Evolutionary conservation across 2,329 filamentous ascomycete genomes (phyloP).

Genomic region (Uncinocarpus reesii): DNA sequence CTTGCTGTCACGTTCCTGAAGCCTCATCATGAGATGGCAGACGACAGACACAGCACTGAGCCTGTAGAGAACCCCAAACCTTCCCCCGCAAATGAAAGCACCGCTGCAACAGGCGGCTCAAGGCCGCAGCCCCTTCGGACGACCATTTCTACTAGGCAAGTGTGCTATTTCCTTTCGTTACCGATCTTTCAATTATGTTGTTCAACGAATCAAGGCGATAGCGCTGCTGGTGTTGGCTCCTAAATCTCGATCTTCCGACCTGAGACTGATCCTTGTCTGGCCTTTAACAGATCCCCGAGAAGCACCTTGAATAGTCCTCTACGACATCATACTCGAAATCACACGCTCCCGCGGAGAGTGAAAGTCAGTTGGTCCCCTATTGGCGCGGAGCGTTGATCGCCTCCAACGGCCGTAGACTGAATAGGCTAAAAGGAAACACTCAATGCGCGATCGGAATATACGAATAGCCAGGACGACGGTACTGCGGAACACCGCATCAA

Average conservation of each 20-base stretch:
- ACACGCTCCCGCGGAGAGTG: conserved; percentile 51
- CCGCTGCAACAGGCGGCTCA: not conserved
- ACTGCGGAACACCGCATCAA: conserved; percentile 78
- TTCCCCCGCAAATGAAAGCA: conserved; percentile 5
- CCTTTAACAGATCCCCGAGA: conserved; percentile 11
- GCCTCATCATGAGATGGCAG: conserved; percentile 12
- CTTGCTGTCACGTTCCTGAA: not conserved
- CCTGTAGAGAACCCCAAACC: not conserved
- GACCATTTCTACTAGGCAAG: not conserved
- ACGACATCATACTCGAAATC: conserved; percentile 45
- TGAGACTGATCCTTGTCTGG: conserved; percentile 1
- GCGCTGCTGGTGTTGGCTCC: no score
- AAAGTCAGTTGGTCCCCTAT: conserved; percentile 42
- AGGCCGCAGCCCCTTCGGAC: conserved; percentile 7
- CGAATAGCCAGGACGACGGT: conserved; percentile 73
- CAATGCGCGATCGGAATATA: conserved; percentile 78
- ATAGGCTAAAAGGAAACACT: conserved; percentile 61
- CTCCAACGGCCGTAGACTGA: not conserved
- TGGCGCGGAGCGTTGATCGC: no score
- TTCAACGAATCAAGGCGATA: no score
- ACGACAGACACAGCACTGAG: conserved; percentile 3
- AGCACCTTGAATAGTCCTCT: conserved; percentile 16
- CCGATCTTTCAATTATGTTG: no score
- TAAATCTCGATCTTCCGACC: not conserved
- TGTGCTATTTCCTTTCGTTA: no score